Percentiles rank a stretch among this genome's conserved stretches.
Evolutionary conservation across 345 rosid genomes (phyloP).

Genomic region (Odontarrhena argentea): DNA sequence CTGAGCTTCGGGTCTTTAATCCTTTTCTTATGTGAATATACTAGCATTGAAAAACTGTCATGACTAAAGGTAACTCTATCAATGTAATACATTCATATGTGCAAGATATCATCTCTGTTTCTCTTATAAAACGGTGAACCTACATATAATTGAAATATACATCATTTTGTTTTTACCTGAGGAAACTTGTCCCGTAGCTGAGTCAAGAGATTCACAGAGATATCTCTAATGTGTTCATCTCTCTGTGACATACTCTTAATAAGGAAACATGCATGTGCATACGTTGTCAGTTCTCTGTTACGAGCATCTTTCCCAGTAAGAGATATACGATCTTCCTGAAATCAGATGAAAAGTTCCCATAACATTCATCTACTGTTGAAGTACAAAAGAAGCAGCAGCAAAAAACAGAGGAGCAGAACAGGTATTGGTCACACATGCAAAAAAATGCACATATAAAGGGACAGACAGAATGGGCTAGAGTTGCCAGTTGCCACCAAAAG

Average conservation of each 20-base stretch:
- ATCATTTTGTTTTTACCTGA: slow-evolving; percentile 59
- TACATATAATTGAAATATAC: slow-evolving; percentile 19
- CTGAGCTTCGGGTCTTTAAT: slow-evolving; percentile 21
- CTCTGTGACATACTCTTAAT: slow-evolving; percentile 94
- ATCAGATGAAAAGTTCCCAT: slow-evolving; percentile 36
- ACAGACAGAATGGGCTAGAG: slow-evolving; percentile 22
- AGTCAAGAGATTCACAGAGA: slow-evolving; percentile 77
- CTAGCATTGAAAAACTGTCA: slow-evolving; percentile 6
- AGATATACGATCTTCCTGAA: slow-evolving; percentile 87
- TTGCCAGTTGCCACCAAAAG: slow-evolving; percentile 18
- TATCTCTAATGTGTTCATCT: slow-evolving; percentile 90
- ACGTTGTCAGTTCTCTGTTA: slow-evolving; percentile 78
- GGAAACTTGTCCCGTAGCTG: slow-evolving; percentile 97
- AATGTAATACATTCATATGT: slow-evolving; percentile 1
- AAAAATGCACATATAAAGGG: slow-evolving; percentile 24
- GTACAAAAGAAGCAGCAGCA: slow-evolving; percentile 13
- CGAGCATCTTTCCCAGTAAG: slow-evolving; percentile 80
- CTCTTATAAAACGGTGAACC: slow-evolving; percentile 31
- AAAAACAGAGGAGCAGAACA: slow-evolving; percentile 22
- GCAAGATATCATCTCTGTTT: slow-evolving; percentile 22
- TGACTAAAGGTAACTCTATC: slow-evolving; percentile 14
- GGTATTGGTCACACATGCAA: not conserved
- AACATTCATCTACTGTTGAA: slow-evolving; percentile 26
- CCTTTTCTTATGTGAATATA: slow-evolving; percentile 6
- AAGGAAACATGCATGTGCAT: slow-evolving; percentile 86